Base-by-base conservation (phyloP, 2,329 filamentous ascomycete genomes). In the Lasiodiplodia sp. region DNA sequence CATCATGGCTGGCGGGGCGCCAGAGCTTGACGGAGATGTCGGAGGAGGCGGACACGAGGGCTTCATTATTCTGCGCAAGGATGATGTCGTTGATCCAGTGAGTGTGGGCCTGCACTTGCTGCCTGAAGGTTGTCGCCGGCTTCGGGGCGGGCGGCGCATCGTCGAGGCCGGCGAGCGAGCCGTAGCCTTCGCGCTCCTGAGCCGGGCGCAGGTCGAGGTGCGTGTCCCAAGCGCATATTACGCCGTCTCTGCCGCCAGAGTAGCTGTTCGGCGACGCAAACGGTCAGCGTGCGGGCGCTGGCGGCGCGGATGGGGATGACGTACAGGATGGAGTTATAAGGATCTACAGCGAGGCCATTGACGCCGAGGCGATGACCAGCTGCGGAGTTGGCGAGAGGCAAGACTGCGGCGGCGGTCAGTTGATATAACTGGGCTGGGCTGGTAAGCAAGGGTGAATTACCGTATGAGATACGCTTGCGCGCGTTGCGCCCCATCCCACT, bases 81-180 rank as follows among this genome's bases (percentile, higher is more conserved):
- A 90, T 88, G 71, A 97, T 92, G 79, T 97, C 94, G 81, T 97
- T 97, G 82, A 97, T 91, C 94, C 94, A 97, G 80, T 97, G 93
- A 63, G 93, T 97, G 79, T 97, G 94, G 10, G 94, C 94, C 78
- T 92, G 90, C 18, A 90, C 87, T 77, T 92, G 87, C 71, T 86
- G 85, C 70, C 86, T 84, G 74, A 88, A 87, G 2, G 83, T 83
- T 18, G 87, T 87, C 11, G 84, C 80, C 63, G 81, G 79, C 73
- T 70, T 25, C 67, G 47, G 11, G 72, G 70, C 58, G 56, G 69
- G 31, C 73, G 78, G 77, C 56, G 82, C 81, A 21, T 78, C 76
- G 69, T 82, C 77, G 31, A 64, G 57, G 51, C 47, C 51, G 23
- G 34, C 67, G 56, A 74, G 8, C 73, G 69, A 40, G 37, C 37